Percentiles rank a stretch among this genome's conserved stretches.
Conservation (phyloP, 176 grass and related monocot species). For the Juncus effusus region DNA sequence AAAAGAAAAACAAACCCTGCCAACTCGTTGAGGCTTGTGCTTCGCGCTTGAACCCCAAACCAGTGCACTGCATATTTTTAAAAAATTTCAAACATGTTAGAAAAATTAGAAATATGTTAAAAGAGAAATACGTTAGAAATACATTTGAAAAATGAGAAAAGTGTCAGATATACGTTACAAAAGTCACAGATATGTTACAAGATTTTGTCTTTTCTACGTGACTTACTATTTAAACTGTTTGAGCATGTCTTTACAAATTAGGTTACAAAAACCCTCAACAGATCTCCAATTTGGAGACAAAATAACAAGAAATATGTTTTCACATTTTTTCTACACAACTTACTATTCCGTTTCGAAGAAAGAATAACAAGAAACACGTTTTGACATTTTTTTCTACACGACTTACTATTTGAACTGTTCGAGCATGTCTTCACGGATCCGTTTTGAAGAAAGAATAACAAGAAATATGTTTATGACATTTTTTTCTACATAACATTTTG, state of each 20-base stretch:
- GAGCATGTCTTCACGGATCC: no score
- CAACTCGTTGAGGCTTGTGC: constrained; percentile 96
- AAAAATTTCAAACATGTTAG: no score
- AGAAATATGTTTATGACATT: no score
- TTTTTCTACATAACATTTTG: no score
- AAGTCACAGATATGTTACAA: background rate
- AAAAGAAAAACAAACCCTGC: constrained; percentile 53
- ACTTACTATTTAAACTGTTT: no score
- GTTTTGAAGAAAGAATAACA: constrained; percentile 31
- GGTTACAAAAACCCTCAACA: constrained; percentile 73
- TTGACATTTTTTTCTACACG: no score
- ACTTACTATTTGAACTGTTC: no score
- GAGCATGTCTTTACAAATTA: constrained; percentile 91
- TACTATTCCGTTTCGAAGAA: no score
- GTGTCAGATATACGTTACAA: constrained; percentile 1
- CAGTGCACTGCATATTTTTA: constrained; percentile 50
- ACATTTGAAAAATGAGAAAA: background rate
- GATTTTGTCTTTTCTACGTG: no score
- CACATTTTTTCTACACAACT: no score
- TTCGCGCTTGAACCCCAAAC: constrained; percentile 97
- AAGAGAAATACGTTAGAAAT: background rate
- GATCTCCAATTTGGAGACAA: constrained; percentile 71
- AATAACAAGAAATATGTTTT: constrained; percentile 85
- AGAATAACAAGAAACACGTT: no score
- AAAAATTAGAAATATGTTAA: no score